These are phyloP conservation scores for Verticillium isaacii DNA, from an alignment of 2,329 filamentous ascomycete species.

Conservation along the genomic window DNA sequence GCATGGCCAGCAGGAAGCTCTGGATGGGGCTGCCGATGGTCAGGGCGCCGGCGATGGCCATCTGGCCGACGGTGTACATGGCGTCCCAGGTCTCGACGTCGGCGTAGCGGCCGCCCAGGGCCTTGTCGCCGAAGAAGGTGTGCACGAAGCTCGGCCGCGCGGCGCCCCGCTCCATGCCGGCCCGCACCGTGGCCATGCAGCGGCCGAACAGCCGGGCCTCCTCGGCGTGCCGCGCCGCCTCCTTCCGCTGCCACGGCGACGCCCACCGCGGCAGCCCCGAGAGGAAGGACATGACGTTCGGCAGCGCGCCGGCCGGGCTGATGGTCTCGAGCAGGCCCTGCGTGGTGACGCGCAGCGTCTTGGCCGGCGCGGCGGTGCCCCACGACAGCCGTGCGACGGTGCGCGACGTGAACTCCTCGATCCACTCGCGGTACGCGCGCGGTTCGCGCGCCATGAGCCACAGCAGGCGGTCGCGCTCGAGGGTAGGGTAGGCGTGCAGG, in stretches of 20 bases:
- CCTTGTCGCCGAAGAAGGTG: slow-evolving; percentile 29
- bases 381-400: slow-evolving; percentile 40
- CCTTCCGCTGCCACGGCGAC: slow-evolving; percentile 40
- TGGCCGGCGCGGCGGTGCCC: slow-evolving; percentile 35
- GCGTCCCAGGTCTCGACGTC: slow-evolving; percentile 28
- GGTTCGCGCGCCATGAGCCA: slow-evolving; percentile 34
- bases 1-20: slow-evolving; percentile 22
- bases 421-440: slow-evolving; percentile 36
- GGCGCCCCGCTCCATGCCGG: slow-evolving; percentile 22
- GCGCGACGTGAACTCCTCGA: slow-evolving; percentile 42
- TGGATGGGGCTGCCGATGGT: slow-evolving; percentile 40
- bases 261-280: slow-evolving; percentile 30
- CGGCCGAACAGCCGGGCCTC: slow-evolving; percentile 32
- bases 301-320: slow-evolving; percentile 37
- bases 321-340: slow-evolving; percentile 41
- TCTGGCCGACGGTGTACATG: slow-evolving; percentile 38
- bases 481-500: slow-evolving; percentile 36
- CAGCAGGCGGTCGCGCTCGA: slow-evolving; percentile 37
- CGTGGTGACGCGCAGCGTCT: slow-evolving; percentile 36
- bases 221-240: slow-evolving; percentile 30
- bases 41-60: slow-evolving; percentile 41
- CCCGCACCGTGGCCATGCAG: slow-evolving; percentile 30
- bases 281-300: slow-evolving; percentile 34
- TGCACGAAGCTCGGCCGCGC: slow-evolving; percentile 35
- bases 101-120: slow-evolving; percentile 16